Conservation (phyloP, 768 basidiomycete species). For the Tulasnella sp. region DNA sequence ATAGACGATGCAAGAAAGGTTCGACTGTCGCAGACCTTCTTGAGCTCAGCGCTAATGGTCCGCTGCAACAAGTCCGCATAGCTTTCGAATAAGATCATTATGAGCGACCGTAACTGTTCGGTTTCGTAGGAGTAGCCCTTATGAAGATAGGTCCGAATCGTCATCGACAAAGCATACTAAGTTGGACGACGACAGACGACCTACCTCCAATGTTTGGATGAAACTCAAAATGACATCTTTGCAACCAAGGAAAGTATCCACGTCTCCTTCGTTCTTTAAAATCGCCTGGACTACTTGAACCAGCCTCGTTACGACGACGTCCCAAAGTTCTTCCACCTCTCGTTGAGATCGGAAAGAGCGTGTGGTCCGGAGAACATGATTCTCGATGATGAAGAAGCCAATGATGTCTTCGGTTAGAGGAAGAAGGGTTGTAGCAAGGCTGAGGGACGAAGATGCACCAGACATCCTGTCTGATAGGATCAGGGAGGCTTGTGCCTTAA, state of each 20-base stretch:
- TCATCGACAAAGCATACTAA: not conserved
- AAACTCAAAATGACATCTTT: slow-evolving; percentile 84
- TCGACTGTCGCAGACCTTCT: slow-evolving; percentile 52
- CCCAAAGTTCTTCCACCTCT: slow-evolving; percentile 95
- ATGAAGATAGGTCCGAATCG: slow-evolving; percentile 12
- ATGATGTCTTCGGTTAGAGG: slow-evolving; percentile 88
- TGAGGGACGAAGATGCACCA: slow-evolving; percentile 21
- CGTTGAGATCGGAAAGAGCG: slow-evolving; percentile 83
- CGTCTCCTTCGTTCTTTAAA: slow-evolving; percentile 68
- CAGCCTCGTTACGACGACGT: slow-evolving; percentile 71
- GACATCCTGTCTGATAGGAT: slow-evolving; percentile 60
- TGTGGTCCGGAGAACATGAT: slow-evolving; percentile 83
- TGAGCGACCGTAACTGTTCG: slow-evolving; percentile 72
- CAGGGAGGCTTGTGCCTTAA: slow-evolving; percentile 91
- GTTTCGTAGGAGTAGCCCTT: slow-evolving; percentile 87
- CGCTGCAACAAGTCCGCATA: slow-evolving; percentile 77
- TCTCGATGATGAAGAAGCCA: slow-evolving; percentile 97
- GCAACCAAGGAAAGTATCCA: slow-evolving; percentile 73
- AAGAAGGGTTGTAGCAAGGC: slow-evolving; percentile 51
- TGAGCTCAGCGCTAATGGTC: slow-evolving; percentile 78
- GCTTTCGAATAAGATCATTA: slow-evolving; percentile 85
- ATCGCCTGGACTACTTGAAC: slow-evolving; percentile 69
- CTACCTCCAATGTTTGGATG: slow-evolving; percentile 87
- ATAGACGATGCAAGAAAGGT: not conserved
- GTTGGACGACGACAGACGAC: not conserved